Evolutionary conservation across 164 flowering plant genomes (phyloP), one percentile per base, ranked within the genome.

Genomic region (Warburgia ugandensis): DNA sequence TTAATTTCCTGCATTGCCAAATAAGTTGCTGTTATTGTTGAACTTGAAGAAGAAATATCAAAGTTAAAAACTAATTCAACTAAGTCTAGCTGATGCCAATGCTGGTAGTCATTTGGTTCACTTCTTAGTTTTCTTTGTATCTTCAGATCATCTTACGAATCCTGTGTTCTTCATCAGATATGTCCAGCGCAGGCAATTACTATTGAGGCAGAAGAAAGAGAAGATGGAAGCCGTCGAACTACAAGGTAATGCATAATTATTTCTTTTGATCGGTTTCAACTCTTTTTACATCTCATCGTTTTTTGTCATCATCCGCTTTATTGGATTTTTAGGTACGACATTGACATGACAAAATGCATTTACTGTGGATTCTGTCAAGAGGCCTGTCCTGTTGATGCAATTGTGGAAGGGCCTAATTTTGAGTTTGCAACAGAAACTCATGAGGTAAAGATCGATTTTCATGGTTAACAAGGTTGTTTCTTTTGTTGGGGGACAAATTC

Each of bases 361-460:
- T 94, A 89, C 71, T 89, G 99, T 70, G 97, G 96, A 52, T 89
- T 94, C 64, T 94, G 99, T 77, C 99, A 94, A 83, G 99, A 94
- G 68, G 99, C 99, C 30, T 94, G 99, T 71, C 99, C 99, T 23
- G 99, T 89, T 52, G 99, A 94, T 71, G 99, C 97, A 51, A 89
- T 94, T 66, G 99, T 94, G 21, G 99, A 94, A 73, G 99, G 99
- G 29, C 99, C 99, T n/a, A 94, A 94, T 68, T 94, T 94, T 48
- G 97, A 94, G 59, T 89, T 84, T 72, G 83, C 97, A 7, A 94
- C 99, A 0, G 99, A 89, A 60, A 94, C 99, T 68, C 99, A 89
- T 39, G 99, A 94, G 95, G 99, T 92, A 39, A 46, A 58, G 62
- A 37, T 2, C n/a, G n/a, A n/a, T n/a, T n/a, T n/a, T n/a, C n/a